Percentiles rank a stretch among this genome's conserved stretches.
phyloP scores from a whole-genome alignment of 2,329 filamentous ascomycete species.

The Chaetomium sp. region DNA sequence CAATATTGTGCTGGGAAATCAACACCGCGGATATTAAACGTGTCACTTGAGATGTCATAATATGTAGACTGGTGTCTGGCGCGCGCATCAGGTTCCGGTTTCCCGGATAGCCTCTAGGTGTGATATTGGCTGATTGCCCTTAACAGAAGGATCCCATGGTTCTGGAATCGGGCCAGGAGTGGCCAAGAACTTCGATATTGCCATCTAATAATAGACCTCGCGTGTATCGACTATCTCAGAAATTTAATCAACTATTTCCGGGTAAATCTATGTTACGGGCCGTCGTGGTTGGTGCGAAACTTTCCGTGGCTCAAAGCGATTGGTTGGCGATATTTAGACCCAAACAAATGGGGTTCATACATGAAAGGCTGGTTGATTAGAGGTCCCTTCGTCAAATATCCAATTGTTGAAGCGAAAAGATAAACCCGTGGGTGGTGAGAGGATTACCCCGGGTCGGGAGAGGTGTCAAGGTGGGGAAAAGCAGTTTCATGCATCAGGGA shows the following conservation, averaged over 20 bases:
- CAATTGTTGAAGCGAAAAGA: too few species aligned
- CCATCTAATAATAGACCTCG: conserved; percentile 7
- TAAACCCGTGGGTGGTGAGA: too few species aligned
- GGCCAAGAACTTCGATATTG: neutral
- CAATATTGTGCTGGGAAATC: neutral
- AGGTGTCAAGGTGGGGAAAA: too few species aligned
- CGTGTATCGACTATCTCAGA: neutral
- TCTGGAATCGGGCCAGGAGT: neutral
- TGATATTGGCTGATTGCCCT: neutral
- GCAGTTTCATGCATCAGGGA: too few species aligned
- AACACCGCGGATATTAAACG: neutral
- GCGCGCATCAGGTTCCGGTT: conserved; percentile 2
- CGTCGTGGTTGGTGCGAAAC: neutral
- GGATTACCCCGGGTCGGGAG: too few species aligned
- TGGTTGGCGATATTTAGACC: conserved; percentile 3
- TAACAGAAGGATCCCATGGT: neutral
- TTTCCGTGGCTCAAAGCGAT: neutral
- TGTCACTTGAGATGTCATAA: neutral
- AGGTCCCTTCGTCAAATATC: too few species aligned
- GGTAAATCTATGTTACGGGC: conserved; percentile 6
- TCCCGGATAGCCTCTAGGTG: neutral
- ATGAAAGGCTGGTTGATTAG: neutral
- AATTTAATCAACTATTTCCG: conserved; percentile 7
- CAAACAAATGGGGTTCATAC: neutral
- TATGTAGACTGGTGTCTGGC: neutral